phyloP scores from a whole-genome alignment of 176 grass and related monocot species.

The Triticum aestivum region IWGSC_CS_RefSeq_v2.1 NC_057806.1:697512513-697513012 shows the following conservation, averaged over 20 bases:
- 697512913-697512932: neutral
- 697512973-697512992: constrained; percentile 17
- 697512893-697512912: neutral
- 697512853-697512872: constrained; percentile 93
- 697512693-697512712: constrained; percentile 34
- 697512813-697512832: constrained; percentile 82
- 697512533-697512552: constrained; percentile 20
- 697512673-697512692: constrained; percentile 91
- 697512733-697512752: neutral
- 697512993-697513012: constrained; percentile 79
- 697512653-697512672: constrained; percentile 66
- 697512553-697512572: constrained; percentile 49
- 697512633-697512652: constrained; percentile 87
- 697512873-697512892: constrained; percentile 56
- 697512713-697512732: constrained; percentile 7
- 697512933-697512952: neutral
- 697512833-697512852: constrained; percentile 86
- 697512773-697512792: constrained; percentile 94
- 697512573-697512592: constrained; percentile 89
- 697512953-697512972: constrained; percentile 16
- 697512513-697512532: neutral
- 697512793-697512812: constrained; percentile 85
- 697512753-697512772: neutral
- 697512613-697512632: constrained; percentile 89
- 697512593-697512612: constrained; percentile 95